Base-by-base conservation (phyloP, 2,329 filamentous ascomycete genomes). In the Fusarium newnesense region DNA sequence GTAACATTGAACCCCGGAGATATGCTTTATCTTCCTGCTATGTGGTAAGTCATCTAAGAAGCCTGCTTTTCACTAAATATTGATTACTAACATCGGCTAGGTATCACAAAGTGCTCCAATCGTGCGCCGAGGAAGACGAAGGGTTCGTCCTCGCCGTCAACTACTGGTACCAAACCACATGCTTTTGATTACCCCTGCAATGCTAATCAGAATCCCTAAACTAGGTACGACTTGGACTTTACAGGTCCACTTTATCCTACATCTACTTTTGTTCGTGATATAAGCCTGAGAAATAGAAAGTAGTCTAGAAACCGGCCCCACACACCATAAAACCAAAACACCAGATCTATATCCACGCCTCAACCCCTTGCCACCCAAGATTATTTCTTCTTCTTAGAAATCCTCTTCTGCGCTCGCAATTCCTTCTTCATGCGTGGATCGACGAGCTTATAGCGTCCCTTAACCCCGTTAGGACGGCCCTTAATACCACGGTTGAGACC, bases 381-480 rank as follows among this genome's bases (percentile, higher is more conserved):
- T 75, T 69, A 78, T 67, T 83, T 92, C 84, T 91, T 92, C 84
- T 91, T 93, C 87, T 97, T 95, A 32, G 85, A 80, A 67, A 88
- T 80, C 78, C 95, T 89, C 90, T 97, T 97, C 83, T 96, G 88
- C 5, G 93, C 95, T 80, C 95, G 87, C 61, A 96, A 88, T 86
- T 98, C 96, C 91, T 98, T 98, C 90, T 98, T 98, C 91, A 98
- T 90, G 76, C 96, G 89, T 19, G 94, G 86, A 84, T 98, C 96
- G 61, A 99, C 96, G 87, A 99, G 97, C 87, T 97, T 97, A 83
- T 99, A 99, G 75, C 94, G 92, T 42, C 96, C 96, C 89, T 97
- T 98, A 30, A 97, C 94, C 67, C 96, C 96, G 82, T 91, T 93
- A 6, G 96, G 96, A 76, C 96, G 88, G 26, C 95, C 96, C 80